Conservation (phyloP, 2,329 filamentous ascomycete species). For the Epichloe sylvatica region DNA sequence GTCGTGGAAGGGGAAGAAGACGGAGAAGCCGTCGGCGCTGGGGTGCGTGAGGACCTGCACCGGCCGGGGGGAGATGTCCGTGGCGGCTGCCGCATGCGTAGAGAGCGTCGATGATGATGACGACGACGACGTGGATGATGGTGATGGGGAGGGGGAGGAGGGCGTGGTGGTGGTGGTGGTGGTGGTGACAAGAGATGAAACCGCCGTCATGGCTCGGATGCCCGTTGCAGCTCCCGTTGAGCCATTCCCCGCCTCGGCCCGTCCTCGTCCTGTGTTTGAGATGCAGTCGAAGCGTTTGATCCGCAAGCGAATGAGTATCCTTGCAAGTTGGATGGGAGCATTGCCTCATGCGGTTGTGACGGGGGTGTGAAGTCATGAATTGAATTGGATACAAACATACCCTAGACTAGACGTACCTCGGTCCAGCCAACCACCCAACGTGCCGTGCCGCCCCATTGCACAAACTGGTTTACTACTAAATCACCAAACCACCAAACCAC, state of each 20-base stretch:
- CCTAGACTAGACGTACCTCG: too few species aligned
- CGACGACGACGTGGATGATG: too few species aligned
- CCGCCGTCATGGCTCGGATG: not conserved
- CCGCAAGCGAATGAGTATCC: too few species aligned
- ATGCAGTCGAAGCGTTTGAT: not conserved
- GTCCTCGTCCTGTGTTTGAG: not conserved
- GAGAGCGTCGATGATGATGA: not conserved
- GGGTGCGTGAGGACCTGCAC: constrained; percentile 14
- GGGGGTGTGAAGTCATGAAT: too few species aligned
- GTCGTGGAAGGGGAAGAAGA: constrained; percentile 26
- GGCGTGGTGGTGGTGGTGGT: too few species aligned
- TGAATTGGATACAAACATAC: too few species aligned
- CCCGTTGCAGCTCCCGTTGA: not conserved
- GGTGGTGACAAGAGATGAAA: not conserved
- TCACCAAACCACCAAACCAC: not conserved
- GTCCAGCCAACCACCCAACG: too few species aligned
- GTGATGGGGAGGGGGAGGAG: not conserved
- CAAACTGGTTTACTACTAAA: too few species aligned
- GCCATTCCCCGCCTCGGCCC: not conserved
- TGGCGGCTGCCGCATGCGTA: not conserved
- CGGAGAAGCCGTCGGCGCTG: constrained; percentile 18
- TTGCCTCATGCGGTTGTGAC: too few species aligned
- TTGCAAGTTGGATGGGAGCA: too few species aligned
- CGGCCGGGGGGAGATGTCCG: constrained; percentile 8
- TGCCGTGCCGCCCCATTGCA: too few species aligned